Conservation (phyloP, 2,329 filamentous ascomycete species). For the Sclerotinia glacialis region DNA sequence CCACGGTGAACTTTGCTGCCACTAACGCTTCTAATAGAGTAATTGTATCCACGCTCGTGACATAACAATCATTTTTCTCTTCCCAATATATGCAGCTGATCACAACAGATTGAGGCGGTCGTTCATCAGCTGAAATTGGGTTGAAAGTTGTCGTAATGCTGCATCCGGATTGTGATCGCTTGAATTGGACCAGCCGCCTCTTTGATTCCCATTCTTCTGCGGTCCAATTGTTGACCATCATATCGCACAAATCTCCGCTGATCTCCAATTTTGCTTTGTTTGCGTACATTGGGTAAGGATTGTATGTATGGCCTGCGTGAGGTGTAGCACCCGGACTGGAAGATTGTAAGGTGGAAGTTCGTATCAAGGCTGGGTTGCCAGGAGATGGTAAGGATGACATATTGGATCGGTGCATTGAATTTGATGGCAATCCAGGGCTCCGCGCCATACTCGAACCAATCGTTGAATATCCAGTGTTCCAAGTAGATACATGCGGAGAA, state of each 20-base stretch:
- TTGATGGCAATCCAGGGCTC: slow-evolving; percentile 44
- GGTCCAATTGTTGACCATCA: slow-evolving; percentile 81
- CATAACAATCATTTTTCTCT: slow-evolving; percentile 84
- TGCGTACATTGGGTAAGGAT: slow-evolving; percentile 67
- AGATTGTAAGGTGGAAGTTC: slow-evolving; percentile 63
- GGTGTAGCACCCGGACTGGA: slow-evolving; percentile 47
- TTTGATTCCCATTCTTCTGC: slow-evolving; percentile 75
- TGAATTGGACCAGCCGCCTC: slow-evolving; percentile 85
- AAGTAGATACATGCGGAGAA: slow-evolving; percentile 48
- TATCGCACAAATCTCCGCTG: slow-evolving; percentile 71
- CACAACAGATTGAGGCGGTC: slow-evolving; percentile 80
- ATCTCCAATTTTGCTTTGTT: slow-evolving; percentile 82
- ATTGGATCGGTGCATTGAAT: slow-evolving; percentile 27
- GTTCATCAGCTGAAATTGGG: slow-evolving; percentile 73
- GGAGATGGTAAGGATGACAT: slow-evolving; percentile 33
- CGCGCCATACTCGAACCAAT: slow-evolving; percentile 44
- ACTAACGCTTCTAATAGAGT: slow-evolving; percentile 90
- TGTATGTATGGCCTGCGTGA: slow-evolving; percentile 39
- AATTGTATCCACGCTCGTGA: slow-evolving; percentile 96
- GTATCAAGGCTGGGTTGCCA: slow-evolving; percentile 59
- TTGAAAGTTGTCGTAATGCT: slow-evolving; percentile 79
- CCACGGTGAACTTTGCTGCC: slow-evolving; percentile 81
- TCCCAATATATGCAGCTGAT: slow-evolving; percentile 98
- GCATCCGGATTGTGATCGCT: slow-evolving; percentile 75
- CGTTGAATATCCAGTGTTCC: slow-evolving; percentile 48